These are phyloP conservation scores for Tricholoma sp. DNA, from an alignment of 768 basidiomycete genomes.

Conservation along the genomic window DNA sequence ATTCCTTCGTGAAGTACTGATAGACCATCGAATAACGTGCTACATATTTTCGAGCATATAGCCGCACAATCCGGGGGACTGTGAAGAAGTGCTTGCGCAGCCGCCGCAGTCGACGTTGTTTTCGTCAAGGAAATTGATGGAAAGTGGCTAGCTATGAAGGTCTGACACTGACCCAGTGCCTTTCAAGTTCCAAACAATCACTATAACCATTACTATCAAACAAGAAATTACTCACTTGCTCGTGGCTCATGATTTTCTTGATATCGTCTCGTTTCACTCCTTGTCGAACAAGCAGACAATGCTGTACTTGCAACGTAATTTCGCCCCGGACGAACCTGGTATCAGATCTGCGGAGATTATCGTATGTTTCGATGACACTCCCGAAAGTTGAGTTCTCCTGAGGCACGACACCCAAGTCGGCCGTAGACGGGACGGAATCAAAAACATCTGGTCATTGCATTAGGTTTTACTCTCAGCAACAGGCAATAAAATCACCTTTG, in stretches of 20 bases:
- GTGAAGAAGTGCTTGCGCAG: slow-evolving; percentile 47
- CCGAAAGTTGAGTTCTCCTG: slow-evolving; percentile 80
- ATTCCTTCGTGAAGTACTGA: slow-evolving; percentile 57
- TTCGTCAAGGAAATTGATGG: slow-evolving; percentile 48
- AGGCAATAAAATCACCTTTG: slow-evolving; percentile 19
- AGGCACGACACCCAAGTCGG: slow-evolving; percentile 61
- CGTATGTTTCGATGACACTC: slow-evolving; percentile 69
- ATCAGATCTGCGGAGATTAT: slow-evolving; percentile 46
- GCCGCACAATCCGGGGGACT: slow-evolving; percentile 54
- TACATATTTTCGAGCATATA: slow-evolving; percentile 67
- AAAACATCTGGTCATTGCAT: slow-evolving; percentile 50
- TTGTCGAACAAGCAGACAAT: slow-evolving; percentile 60
- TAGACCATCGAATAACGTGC: slow-evolving; percentile 53
- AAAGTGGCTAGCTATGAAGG: slow-evolving; percentile 49
- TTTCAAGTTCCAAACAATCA: slow-evolving; percentile 21
- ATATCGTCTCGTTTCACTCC: slow-evolving; percentile 56
- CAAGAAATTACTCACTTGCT: slow-evolving; percentile 49
- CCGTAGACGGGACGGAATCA: slow-evolving; percentile 37
- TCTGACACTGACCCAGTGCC: slow-evolving; percentile 78
- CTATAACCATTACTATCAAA: background rate
- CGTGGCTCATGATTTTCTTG: slow-evolving; percentile 65
- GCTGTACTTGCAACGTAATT: slow-evolving; percentile 54
- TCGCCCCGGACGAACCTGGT: slow-evolving; percentile 55
- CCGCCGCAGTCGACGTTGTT: slow-evolving; percentile 69
- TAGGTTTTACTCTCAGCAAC: background rate